phyloP scores from a whole-genome alignment of 177 flowering plant genomes.

The Telopea speciosissima region DNA sequence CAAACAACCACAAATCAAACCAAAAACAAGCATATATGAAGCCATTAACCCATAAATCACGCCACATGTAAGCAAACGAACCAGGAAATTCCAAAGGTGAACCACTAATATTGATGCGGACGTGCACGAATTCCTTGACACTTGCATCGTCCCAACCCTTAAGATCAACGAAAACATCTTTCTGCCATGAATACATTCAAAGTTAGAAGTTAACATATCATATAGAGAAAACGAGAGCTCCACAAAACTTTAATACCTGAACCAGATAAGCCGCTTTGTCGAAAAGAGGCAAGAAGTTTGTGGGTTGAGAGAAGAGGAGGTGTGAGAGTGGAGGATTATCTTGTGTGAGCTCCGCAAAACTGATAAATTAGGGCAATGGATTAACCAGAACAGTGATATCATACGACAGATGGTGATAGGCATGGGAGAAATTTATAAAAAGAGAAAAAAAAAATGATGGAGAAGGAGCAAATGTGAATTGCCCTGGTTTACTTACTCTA shows the following conservation, averaged over 20 bases:
- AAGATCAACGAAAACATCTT: slow-evolving; percentile 22
- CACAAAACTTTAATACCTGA: slow-evolving; percentile 36
- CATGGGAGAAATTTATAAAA: neutral
- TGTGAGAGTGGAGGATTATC: slow-evolving; percentile 39
- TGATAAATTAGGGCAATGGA: slow-evolving; percentile 12
- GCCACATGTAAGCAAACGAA: slow-evolving; percentile 16
- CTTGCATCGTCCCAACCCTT: slow-evolving; percentile 25
- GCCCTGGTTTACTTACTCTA: slow-evolving; percentile 61
- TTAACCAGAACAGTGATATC: neutral
- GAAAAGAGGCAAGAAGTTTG: slow-evolving; percentile 36
- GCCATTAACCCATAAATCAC: neutral
- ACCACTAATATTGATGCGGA: slow-evolving; percentile 54
- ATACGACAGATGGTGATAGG: neutral
- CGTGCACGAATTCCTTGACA: slow-evolving; percentile 60
- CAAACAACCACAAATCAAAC: slow-evolving; percentile 5
- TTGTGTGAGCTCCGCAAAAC: slow-evolving; percentile 60
- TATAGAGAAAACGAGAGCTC: neutral
- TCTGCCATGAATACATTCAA: slow-evolving; percentile 18
- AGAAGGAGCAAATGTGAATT: neutral
- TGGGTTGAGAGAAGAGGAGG: slow-evolving; percentile 47
- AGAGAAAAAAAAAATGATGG: neutral
- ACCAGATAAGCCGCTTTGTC: slow-evolving; percentile 55
- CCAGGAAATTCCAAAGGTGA: slow-evolving; percentile 76
- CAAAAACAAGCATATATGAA: neutral
- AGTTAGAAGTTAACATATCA: too few species aligned